Conservation (phyloP, 2,329 filamentous ascomycete species). For the Ilyonectria sp. region DNA sequence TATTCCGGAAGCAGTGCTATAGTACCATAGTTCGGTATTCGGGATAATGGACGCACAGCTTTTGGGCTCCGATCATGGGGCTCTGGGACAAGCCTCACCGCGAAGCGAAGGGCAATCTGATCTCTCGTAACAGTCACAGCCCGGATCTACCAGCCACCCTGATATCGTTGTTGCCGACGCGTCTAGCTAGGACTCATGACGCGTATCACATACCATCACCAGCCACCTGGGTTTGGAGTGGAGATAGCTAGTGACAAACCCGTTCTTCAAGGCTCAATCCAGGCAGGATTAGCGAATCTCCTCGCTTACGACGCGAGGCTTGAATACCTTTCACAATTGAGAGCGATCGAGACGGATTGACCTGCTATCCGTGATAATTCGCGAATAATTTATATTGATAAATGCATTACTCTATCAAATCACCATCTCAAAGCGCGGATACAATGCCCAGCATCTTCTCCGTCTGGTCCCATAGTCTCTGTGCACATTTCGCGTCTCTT, state of each 20-base stretch:
- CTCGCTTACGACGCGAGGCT: too few relatives aligned
- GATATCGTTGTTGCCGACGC: too few relatives aligned
- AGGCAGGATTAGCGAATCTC: too few relatives aligned
- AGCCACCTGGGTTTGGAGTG: too few relatives aligned
- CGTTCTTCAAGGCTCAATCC: too few relatives aligned
- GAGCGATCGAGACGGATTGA: neutral
- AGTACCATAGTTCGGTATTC: neutral
- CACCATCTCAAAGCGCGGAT: neutral
- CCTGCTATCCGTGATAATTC: too few relatives aligned
- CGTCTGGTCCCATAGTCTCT: constrained; percentile 37
- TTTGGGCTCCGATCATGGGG: neutral
- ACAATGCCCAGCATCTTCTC: constrained; percentile 27
- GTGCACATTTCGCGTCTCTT: constrained; percentile 16
- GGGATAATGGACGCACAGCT: neutral
- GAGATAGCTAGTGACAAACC: too few relatives aligned
- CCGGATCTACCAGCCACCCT: too few relatives aligned
- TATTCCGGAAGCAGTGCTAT: neutral
- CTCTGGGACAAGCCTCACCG: neutral
- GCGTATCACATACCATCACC: too few relatives aligned
- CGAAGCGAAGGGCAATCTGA: neutral
- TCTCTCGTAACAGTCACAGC: too few relatives aligned
- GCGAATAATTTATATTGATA: neutral
- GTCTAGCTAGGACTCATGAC: too few relatives aligned
- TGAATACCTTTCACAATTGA: neutral
- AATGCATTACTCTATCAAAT: neutral